Base-by-base conservation (phyloP, 768 basidiomycete genomes). In the Trametes gibbosa region DNA sequence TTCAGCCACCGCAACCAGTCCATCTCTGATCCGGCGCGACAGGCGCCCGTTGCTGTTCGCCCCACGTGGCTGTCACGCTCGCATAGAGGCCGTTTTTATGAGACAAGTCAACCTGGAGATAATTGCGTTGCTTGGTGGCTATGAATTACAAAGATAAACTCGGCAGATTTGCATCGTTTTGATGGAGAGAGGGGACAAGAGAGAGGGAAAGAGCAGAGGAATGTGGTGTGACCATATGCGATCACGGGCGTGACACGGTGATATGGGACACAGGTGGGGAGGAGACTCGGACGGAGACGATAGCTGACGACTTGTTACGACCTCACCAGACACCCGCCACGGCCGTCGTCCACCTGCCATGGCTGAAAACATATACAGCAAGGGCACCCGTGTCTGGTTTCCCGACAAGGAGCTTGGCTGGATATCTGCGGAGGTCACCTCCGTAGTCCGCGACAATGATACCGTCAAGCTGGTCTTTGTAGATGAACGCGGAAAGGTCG, bases 341-440 rank as follows among this genome's bases (percentile, higher is more conserved):
- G 35, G 50, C 51, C 47, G 32, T 13, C 34, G 34, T 35, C 52
- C 27, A 45, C 17, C 51, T 45, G 16, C 65, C 74, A 92, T 92
- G 90, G 89, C 90, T 73, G 90, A 92, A 79, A 91, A 92, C 79
- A 89, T 92, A 70, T 92, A 92, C 78, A 89, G 86, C 81, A 92
- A 88, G 74, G 90, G 90, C 62, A 92, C 90, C 63, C 81, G 90
- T 66, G 90, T 92, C 70, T 92, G 90, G 94, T 94, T 95, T 69
- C 84, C 92, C 63, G 93, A 96, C 79, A 94, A 91, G 75, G 94
- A 96, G 62, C 85, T 89, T 65, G 93, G 92, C 62, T 97, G 95
- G 95, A 81, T 96, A 66, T 91, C 92, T 42, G 95, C 89, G 58
- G 90, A 93, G 73, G 91, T 95, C 62, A 78, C 79, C 52, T 77